Evolutionary conservation across 2,329 filamentous ascomycete genomes (phyloP), one percentile per base, ranked within the genome.

Genomic region (Pyricularia grisea): DNA sequence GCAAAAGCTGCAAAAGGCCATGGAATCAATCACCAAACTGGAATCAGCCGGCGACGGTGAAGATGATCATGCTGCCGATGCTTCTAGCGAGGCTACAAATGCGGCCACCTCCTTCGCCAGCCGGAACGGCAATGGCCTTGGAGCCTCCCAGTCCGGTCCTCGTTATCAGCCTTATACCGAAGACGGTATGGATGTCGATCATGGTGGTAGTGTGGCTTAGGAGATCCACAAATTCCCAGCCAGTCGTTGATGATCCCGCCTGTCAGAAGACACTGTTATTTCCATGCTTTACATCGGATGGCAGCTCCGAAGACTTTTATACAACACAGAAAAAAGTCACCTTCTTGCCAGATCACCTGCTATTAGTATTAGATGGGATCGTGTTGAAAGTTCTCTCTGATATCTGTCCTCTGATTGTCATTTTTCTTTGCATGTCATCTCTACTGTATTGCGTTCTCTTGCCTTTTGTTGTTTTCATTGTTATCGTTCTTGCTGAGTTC

Each of bases 1-100:
- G 60, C 31, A 50, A 14, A 68, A 68, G 25, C 67, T 68, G 10
- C 23, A 23, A 17, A 71, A 73, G 27, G 72, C 73, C 10, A 74
- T 75, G 77, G 75, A 74, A 6, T 73, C 75, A 12, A 76, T 74
- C n/a, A 67, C 42, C 25, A 67, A 67, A 20, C 58, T 64, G 7
- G 67, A 68, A 36, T 61, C 67, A 5, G 58, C 67, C 60, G 65
- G 65, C 25, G 20, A 23, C 33, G 67, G 64, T 4, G 31, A 65
- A 33, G 58, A 61, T 23, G 33, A 63, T 9, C 31, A 25, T n/a
- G 17, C 67, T 17, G 33, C 33, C 3, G 30, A 36, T 28, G 60
- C 60, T 55, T 55, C 42, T 28, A 67, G 66, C 42, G 36, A 67
- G 42, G 17, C 64, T 11, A 63, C 66, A 5, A 67, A 67, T 31